These are phyloP conservation scores for Phylloporus sp. DNA, from an alignment of 768 basidiomycete species.

Conservation along the genomic window DNA sequence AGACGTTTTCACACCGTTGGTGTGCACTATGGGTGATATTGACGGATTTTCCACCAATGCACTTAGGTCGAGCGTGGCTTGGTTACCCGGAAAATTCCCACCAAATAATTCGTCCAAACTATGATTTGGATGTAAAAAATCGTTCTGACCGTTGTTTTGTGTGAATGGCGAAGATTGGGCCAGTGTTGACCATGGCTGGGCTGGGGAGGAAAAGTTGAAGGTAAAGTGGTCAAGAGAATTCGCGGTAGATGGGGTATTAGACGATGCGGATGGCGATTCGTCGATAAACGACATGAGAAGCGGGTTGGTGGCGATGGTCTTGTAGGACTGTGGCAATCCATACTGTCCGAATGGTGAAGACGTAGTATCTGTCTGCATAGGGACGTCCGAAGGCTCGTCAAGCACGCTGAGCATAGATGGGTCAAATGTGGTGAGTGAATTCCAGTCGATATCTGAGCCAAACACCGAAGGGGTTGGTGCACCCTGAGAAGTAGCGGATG, in stretches of 20 bases:
- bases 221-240: constrained; percentile 39
- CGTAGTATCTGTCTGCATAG: constrained; percentile 57
- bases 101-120: constrained; percentile 47
- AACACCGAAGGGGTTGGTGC: constrained; percentile 22
- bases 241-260: constrained; percentile 14
- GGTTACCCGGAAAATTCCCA: constrained; percentile 32
- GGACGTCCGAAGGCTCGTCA: constrained; percentile 58
- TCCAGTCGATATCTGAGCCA: constrained; percentile 49
- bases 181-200: constrained; percentile 22
- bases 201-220: constrained; percentile 41
- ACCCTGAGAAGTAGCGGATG: constrained; percentile 31
- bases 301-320: constrained; percentile 80
- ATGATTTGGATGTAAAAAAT: constrained; percentile 24
- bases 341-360: constrained; percentile 45
- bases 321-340: constrained; percentile 51
- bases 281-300: constrained; percentile 81
- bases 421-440: constrained; percentile 66
- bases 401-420: constrained; percentile 59
- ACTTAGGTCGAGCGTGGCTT: constrained; percentile 32
- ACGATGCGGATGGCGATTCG: constrained; percentile 35
- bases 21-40: constrained; percentile 47
- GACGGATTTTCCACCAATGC: constrained; percentile 31
- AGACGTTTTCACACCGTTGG: constrained; percentile 19
- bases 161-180: constrained; percentile 16
- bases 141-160: constrained; percentile 18